Percentiles rank a stretch among this genome's conserved stretches.
Conservation (phyloP, 345 rosid species). For the Eucalyptus cloeziana region DNA sequence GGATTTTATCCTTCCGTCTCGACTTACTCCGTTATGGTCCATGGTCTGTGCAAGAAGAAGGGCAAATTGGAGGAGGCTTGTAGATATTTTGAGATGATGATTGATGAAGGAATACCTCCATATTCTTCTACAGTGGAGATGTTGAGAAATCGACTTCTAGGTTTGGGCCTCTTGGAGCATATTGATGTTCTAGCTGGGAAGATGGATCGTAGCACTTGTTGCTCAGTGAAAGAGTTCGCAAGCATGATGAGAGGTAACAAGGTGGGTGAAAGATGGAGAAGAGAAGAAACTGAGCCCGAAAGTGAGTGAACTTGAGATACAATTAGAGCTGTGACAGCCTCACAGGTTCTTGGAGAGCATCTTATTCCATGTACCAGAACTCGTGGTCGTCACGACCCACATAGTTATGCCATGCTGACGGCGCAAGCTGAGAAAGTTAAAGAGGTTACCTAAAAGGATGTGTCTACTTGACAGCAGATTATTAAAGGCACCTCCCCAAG, state of each 20-base stretch:
- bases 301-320: slow-evolving; percentile 12
- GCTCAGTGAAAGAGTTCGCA: slow-evolving; percentile 54
- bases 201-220: slow-evolving; percentile 63
- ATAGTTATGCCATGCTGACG: neutral
- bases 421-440: neutral
- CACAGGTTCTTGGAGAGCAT: neutral
- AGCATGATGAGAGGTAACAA: slow-evolving; percentile 51
- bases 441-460: neutral
- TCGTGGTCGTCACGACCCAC: neutral
- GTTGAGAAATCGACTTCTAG: slow-evolving; percentile 55
- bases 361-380: neutral
- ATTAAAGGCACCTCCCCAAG: neutral
- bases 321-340: neutral
- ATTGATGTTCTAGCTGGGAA: slow-evolving; percentile 58
- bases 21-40: slow-evolving; percentile 74
- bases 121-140: slow-evolving; percentile 60
- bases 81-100: slow-evolving; percentile 82
- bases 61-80: slow-evolving; percentile 78
- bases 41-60: slow-evolving; percentile 66
- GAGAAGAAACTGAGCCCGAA: slow-evolving; percentile 25
- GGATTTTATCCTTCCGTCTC: slow-evolving; percentile 72
- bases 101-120: slow-evolving; percentile 86
- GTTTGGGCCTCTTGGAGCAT: slow-evolving; percentile 43
- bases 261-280: slow-evolving; percentile 3
- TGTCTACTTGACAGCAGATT: neutral